These are phyloP conservation scores for Drechslera avenae DNA, from an alignment of 2,329 filamentous ascomycete genomes.

Conservation along the genomic window DNA sequence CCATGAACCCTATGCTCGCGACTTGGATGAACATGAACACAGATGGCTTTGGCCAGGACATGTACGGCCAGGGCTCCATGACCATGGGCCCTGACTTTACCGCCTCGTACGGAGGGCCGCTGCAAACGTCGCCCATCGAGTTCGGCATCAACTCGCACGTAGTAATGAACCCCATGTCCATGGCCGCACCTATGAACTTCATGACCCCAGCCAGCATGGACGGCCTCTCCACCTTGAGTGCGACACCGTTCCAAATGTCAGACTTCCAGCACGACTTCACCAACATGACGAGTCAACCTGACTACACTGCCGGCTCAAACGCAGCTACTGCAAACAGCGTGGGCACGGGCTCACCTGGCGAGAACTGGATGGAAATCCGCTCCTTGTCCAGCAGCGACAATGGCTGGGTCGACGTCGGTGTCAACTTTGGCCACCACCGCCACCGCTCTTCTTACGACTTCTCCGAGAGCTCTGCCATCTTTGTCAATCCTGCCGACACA, in stretches of 20 bases:
- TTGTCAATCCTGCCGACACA: slow-evolving; percentile 91
- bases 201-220: slow-evolving; percentile 52
- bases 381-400: slow-evolving; percentile 86
- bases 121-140: slow-evolving; percentile 55
- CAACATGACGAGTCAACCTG: slow-evolving; percentile 55
- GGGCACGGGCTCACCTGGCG: slow-evolving; percentile 70
- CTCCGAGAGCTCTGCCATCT: slow-evolving; percentile 63
- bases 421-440: slow-evolving; percentile 46
- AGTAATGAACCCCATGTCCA: slow-evolving; percentile 17
- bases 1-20: slow-evolving; percentile 44
- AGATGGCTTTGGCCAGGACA: slow-evolving; percentile 39
- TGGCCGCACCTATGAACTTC: slow-evolving; percentile 25
- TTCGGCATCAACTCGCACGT: slow-evolving; percentile 51
- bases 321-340: slow-evolving; percentile 43
- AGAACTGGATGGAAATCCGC: slow-evolving; percentile 82
- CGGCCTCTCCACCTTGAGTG: slow-evolving; percentile 51
- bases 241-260: slow-evolving; percentile 53
- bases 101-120: slow-evolving; percentile 47
- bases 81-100: slow-evolving; percentile 47
- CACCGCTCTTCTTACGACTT: slow-evolving; percentile 71
- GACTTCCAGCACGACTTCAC: slow-evolving; percentile 77
- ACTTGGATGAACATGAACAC: slow-evolving; percentile 53
- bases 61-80: slow-evolving; percentile 30
- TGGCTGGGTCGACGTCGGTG: slow-evolving; percentile 78
- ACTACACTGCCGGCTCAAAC: slow-evolving; percentile 47